phyloP scores from a whole-genome alignment of 1,284 basidiomycete genomes.

The Athelia sp. region DNA sequence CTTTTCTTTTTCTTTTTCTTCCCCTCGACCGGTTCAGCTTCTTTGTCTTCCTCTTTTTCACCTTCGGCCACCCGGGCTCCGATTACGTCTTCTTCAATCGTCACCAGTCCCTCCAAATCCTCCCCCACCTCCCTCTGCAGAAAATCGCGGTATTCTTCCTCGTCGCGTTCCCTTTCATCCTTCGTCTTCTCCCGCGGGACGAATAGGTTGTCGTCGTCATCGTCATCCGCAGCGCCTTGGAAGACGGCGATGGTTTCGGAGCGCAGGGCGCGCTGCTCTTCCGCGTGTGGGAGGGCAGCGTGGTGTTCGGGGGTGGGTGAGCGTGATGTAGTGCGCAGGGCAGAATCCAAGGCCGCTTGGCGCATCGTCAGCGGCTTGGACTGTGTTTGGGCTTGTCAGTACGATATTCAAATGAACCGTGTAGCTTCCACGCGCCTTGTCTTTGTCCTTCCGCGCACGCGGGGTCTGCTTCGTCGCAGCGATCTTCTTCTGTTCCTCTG shows the following conservation, averaged over 20 bases:
- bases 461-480: conserved; percentile 11
- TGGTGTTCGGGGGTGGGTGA: conserved; percentile 35
- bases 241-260: conserved; percentile 86
- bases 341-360: conserved; percentile 53
- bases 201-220: conserved; percentile 62
- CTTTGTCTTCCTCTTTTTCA: conserved; percentile 24
- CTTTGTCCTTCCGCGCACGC: conserved; percentile 46
- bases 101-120: conserved; percentile 59
- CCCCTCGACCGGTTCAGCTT: conserved; percentile 18
- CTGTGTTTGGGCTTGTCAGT: conserved; percentile 16
- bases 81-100: conserved; percentile 36
- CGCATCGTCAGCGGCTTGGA: conserved; percentile 60
- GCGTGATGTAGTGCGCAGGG: conserved; percentile 44
- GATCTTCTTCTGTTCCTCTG: conserved; percentile 62
- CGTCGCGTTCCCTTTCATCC: conserved; percentile 71
- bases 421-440: conserved; percentile 16
- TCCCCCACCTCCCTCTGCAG: conserved; percentile 80
- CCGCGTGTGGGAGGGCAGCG: conserved; percentile 60
- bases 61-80: conserved; percentile 16
- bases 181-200: conserved; percentile 72
- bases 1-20: conserved; percentile 26
- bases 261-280: conserved; percentile 76
- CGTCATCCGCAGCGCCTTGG: conserved; percentile 47
- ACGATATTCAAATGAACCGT: background rate
- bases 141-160: conserved; percentile 78